Base-by-base conservation (phyloP, 345 rosid species). In the Citrus sinensis region DNA sequence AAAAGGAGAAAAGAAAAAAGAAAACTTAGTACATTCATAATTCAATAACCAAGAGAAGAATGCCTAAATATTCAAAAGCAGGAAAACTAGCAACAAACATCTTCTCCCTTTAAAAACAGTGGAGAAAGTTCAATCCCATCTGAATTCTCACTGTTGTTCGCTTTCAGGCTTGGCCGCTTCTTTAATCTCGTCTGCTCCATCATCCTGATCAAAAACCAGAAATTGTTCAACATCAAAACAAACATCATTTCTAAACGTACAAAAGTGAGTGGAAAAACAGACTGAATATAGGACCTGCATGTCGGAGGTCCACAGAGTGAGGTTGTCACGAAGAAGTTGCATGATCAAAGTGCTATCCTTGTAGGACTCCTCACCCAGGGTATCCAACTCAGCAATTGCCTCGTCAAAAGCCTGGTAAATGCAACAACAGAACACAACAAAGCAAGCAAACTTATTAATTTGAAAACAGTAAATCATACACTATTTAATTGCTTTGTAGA, bases 311-410 rank as follows among this genome's bases (percentile, higher is more conserved):
- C 97, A 93, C 68, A 95, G 86, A 63, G 99, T 95, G 87, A 93
- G 98, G 63, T 95, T 95, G 81, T 95, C 98, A 19, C 96, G 97
- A 67, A 95, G 94, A 83, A 95, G 97, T 87, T 95, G 96, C 99
- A 92, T 95, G 85, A 93, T 95, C 92, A 95, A 85, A 70, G 96
- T 93, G 90, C 94, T 95, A 55, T 93, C 97, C 87, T 93, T 95
- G 89, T 95, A 95, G 35, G 99, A 95, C 69, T 95, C 98, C 83
- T 95, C 98, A 13, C 97, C 99, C 7, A 95, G 86, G 16, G 97
- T 93, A 83, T 91, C 97, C 88, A 95, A 85, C 86, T 95, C 97
- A 37, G 97, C 98, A 82, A 91, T 93, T 8, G 96, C 94, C 78
- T 95, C 98, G 69, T 95, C 98, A 78, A 95, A 95, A 32, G 97